A percentile compares a stretch with the other conserved stretches of the same genome.
Conservation (phyloP, 2,329 filamentous ascomycete species). For the Chrysoporthe cubensis region DNA sequence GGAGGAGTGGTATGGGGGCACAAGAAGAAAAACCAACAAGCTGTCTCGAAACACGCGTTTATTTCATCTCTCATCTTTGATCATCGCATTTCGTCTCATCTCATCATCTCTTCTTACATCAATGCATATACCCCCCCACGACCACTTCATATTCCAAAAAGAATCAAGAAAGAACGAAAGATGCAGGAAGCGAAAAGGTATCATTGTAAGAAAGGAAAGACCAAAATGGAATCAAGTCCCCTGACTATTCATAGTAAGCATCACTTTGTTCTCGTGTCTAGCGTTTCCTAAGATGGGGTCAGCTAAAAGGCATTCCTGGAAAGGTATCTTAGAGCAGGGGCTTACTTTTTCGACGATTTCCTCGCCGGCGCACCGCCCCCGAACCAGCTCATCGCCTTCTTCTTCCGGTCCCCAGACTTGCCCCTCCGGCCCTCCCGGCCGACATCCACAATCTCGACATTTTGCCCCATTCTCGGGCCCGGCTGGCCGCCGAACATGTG, state of each 20-base stretch:
- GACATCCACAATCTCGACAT: slow-evolving; percentile 34
- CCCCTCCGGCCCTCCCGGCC: slow-evolving; percentile 38
- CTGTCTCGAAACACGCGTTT: slow-evolving; percentile 2
- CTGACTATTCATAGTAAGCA: background rate
- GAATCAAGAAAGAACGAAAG: background rate
- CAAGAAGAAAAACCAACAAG: background rate
- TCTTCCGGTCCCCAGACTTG: slow-evolving; percentile 21
- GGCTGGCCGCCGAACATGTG: background rate
- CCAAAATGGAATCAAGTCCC: background rate
- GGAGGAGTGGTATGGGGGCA: background rate
- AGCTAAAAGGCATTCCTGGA: background rate
- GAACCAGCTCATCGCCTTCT: slow-evolving; percentile 19
- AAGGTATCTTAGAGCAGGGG: background rate
- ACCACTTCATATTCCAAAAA: background rate
- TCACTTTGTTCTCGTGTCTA: background rate
- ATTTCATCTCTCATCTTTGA: slow-evolving; percentile 7
- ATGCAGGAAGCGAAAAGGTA: slow-evolving; percentile 15
- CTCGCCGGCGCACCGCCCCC: slow-evolving; percentile 35
- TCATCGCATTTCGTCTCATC: slow-evolving; percentile 8
- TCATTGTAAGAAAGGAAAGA: slow-evolving; percentile 10
- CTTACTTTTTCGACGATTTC: slow-evolving; percentile 38
- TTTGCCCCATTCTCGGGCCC: slow-evolving; percentile 7
- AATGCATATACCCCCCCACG: background rate
- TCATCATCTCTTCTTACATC: slow-evolving; percentile 1
- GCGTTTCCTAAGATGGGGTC: background rate